Evolutionary conservation across 306 rosid species (phyloP).

Genomic region (Benincasa hispida): DNA sequence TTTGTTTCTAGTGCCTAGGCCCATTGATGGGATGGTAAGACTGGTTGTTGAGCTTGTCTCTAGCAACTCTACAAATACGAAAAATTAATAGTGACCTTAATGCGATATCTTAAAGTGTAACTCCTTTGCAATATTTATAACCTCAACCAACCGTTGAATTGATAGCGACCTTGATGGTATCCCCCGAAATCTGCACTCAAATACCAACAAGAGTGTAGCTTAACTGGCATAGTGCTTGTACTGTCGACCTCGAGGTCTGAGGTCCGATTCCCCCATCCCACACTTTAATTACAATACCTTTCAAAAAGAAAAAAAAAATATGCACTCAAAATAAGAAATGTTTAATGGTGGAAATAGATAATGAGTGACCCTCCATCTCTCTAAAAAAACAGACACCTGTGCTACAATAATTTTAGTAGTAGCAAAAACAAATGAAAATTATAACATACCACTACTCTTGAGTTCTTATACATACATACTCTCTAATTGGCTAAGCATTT

Average conservation of each 20-base stretch:
- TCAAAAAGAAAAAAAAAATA: no score
- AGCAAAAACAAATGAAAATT: no score
- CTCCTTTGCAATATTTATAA: conserved; percentile 68
- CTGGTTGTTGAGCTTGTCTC: conserved; percentile 57
- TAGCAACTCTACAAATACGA: conserved; percentile 85
- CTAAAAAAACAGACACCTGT: neutral
- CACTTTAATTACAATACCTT: no score
- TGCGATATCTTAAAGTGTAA: conserved; percentile 85
- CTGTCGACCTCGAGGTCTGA: no score
- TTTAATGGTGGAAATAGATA: neutral
- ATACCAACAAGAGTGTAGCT: no score
- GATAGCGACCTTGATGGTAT: conserved; percentile 61
- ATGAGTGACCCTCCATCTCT: no score
- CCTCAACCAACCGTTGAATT: conserved; percentile 78
- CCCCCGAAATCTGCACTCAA: conserved; percentile 78
- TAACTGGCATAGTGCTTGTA: no score
- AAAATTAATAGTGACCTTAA: conserved; percentile 66
- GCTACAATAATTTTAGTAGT: no score
- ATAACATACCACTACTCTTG: no score
- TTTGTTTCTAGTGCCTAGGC: conserved; percentile 33
- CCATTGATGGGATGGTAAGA: conserved; percentile 38
- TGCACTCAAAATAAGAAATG: conserved; percentile 16
- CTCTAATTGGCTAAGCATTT: no score
- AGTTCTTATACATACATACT: no score
- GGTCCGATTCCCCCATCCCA: no score